Evolutionary conservation across 495 filamentous ascomycete genomes (phyloP).

Genomic region (Cercophora scortea): DNA sequence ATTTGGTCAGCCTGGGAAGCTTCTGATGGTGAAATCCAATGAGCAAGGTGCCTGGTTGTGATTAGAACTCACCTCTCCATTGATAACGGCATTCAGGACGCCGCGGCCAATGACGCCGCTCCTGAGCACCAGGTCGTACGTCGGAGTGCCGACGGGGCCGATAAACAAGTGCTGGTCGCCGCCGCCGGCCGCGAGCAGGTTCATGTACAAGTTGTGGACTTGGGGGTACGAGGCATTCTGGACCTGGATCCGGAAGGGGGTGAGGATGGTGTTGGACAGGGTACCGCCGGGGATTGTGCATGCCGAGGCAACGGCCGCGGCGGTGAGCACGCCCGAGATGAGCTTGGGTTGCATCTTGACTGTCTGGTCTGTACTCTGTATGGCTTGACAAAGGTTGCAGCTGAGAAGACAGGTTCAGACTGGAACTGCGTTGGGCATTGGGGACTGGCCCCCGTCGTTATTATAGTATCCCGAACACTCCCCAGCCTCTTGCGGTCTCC

Average conservation of each 20-base stretch:
- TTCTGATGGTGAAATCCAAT: too few relatives aligned
- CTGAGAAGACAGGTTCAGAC: neutral
- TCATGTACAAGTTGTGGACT: slow-evolving; percentile 43
- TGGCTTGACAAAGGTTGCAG: neutral
- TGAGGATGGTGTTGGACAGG: slow-evolving; percentile 32
- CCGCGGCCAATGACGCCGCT: slow-evolving; percentile 33
- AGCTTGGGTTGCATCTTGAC: slow-evolving; percentile 11
- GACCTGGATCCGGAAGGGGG: slow-evolving; percentile 37
- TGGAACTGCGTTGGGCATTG: too few relatives aligned
- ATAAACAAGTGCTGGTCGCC: slow-evolving; percentile 45
- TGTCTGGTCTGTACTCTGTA: neutral
- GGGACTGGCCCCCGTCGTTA: too few relatives aligned
- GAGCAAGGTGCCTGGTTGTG: too few relatives aligned
- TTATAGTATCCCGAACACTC: too few relatives aligned
- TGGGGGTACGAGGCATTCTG: slow-evolving; percentile 42
- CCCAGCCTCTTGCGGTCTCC: too few relatives aligned
- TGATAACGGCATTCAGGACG: slow-evolving; percentile 35
- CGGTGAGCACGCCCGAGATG: slow-evolving; percentile 20
- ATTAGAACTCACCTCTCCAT: slow-evolving; percentile 36
- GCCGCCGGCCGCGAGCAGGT: slow-evolving; percentile 40
- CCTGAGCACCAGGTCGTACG: slow-evolving; percentile 37
- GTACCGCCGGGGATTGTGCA: slow-evolving; percentile 32
- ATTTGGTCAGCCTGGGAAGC: too few relatives aligned
- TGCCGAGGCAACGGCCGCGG: slow-evolving; percentile 19
- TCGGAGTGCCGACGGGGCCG: slow-evolving; percentile 36